These are phyloP conservation scores for Saccharomyces kudriavzevii DNA, from an alignment of 805 yeast genomes.

Conservation along the genomic window DNA sequence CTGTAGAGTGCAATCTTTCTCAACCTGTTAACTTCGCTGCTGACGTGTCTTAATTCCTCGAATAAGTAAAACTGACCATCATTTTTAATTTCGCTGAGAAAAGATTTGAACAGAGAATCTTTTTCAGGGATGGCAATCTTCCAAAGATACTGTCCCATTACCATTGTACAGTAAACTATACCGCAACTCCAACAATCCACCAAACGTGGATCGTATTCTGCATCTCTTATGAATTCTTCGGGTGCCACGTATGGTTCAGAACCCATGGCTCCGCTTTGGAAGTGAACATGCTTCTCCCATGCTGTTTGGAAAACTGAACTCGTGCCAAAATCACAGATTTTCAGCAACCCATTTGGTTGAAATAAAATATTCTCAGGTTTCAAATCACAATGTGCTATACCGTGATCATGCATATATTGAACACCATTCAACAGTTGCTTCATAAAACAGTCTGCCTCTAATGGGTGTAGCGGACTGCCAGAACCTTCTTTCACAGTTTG, in stretches of 20 bases:
- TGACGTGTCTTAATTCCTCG: constrained; percentile 44
- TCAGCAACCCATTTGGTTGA: constrained; percentile 56
- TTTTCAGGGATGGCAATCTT: constrained; percentile 58
- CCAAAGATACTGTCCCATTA: constrained; percentile 90
- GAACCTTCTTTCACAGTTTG: constrained; percentile 32
- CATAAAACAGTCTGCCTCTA: constrained; percentile 82
- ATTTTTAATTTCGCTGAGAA: constrained; percentile 38
- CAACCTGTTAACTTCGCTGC: constrained; percentile 32
- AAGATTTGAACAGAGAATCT: constrained; percentile 39
- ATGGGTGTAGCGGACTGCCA: constrained; percentile 42
- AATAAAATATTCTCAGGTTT: constrained; percentile 81
- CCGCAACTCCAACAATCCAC: constrained; percentile 91
- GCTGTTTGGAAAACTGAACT: constrained; percentile 85
- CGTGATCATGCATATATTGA: constrained; percentile 79
- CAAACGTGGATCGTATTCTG: constrained; percentile 62
- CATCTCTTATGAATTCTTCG: constrained; percentile 57
- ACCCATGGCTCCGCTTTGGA: constrained; percentile 68
- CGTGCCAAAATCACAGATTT: constrained; percentile 82
- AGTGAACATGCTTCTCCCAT: constrained; percentile 71
- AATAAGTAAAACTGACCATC: constrained; percentile 41
- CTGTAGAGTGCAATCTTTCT: constrained; percentile 46
- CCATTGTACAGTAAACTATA: constrained; percentile 65
- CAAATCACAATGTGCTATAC: constrained; percentile 89
- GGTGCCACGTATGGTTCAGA: constrained; percentile 91
- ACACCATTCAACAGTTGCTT: constrained; percentile 80